Percentiles rank a stretch among this genome's conserved stretches.
Conservation (phyloP, 169 alveolate genomes). For the Plasmodium adleri region DNA sequence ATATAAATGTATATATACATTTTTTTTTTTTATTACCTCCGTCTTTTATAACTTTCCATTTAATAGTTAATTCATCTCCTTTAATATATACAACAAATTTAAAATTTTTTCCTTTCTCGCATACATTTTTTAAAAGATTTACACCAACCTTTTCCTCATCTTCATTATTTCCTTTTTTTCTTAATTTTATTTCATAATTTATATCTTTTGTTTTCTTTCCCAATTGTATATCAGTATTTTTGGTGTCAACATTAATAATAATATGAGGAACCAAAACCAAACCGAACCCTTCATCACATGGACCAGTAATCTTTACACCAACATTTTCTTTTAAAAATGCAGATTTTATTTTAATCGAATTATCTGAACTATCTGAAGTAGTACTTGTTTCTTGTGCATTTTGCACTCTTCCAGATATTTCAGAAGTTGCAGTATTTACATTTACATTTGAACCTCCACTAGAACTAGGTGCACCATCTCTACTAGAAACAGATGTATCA, state of each 20-base stretch:
- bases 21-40: neutral
- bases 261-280: slow-evolving; percentile 19
- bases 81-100: slow-evolving; percentile 21
- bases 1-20: too few relatives aligned
- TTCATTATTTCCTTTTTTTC: neutral
- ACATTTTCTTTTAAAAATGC: neutral
- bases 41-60: slow-evolving; percentile 25
- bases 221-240: slow-evolving; percentile 1
- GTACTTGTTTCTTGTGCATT: neutral
- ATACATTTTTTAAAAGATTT: slow-evolving; percentile 1
- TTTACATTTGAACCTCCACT: neutral
- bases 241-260: slow-evolving; percentile 13
- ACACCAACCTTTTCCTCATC: too few relatives aligned
- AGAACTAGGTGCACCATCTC: neutral
- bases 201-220: neutral
- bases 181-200: neutral
- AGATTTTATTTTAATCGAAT: neutral
- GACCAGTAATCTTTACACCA: slow-evolving; percentile 13
- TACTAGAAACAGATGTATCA: neutral
- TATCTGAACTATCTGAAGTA: neutral
- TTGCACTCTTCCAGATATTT: neutral
- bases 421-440: neutral
- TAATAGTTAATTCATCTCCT: slow-evolving; percentile 9
- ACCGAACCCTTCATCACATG: slow-evolving; percentile 7
- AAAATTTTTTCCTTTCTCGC: slow-evolving; percentile 2